Conservation (phyloP, 1,139 yeast species). For the Yamadazyma dushanensis region DNA sequence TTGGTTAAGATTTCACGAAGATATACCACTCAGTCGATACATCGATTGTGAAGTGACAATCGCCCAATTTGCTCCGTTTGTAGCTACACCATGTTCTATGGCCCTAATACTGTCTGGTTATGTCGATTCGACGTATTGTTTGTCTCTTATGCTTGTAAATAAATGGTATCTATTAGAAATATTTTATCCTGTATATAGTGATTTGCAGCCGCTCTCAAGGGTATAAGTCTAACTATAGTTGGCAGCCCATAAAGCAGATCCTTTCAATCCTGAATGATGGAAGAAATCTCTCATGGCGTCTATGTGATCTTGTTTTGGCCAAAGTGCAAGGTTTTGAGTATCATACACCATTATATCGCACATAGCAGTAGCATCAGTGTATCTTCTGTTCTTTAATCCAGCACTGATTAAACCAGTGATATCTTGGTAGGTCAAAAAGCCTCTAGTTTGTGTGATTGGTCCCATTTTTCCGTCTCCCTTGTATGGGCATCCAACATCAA, state of each 20-base stretch:
- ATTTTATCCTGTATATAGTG: too few species aligned
- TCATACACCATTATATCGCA: constrained; percentile 20
- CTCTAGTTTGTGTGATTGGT: constrained; percentile 10
- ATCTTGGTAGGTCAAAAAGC: constrained; percentile 15
- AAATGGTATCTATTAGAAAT: too few species aligned
- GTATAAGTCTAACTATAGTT: constrained; percentile 10
- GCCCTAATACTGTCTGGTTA: too few species aligned
- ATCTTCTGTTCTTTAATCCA: constrained; percentile 12
- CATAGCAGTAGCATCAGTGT: constrained; percentile 12
- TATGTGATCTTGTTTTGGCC: constrained; percentile 16
- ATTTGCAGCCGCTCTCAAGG: too few species aligned
- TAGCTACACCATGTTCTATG: too few species aligned
- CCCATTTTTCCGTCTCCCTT: constrained; percentile 7
- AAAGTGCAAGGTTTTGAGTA: constrained; percentile 16
- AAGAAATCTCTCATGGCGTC: constrained; percentile 11
- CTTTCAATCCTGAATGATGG: constrained; percentile 16
- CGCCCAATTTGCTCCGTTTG: too few species aligned
- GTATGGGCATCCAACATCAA: constrained; percentile 5
- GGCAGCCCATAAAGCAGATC: constrained; percentile 17
- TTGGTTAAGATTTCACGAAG: too few species aligned
- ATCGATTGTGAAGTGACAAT: too few species aligned
- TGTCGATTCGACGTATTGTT: too few species aligned
- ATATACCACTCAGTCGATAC: too few species aligned
- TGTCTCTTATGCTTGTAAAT: too few species aligned
- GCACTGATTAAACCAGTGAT: constrained; percentile 12